Evolutionary conservation across 208 protist species (phyloP).

Genomic region (Angomonas desouzai): DNA sequence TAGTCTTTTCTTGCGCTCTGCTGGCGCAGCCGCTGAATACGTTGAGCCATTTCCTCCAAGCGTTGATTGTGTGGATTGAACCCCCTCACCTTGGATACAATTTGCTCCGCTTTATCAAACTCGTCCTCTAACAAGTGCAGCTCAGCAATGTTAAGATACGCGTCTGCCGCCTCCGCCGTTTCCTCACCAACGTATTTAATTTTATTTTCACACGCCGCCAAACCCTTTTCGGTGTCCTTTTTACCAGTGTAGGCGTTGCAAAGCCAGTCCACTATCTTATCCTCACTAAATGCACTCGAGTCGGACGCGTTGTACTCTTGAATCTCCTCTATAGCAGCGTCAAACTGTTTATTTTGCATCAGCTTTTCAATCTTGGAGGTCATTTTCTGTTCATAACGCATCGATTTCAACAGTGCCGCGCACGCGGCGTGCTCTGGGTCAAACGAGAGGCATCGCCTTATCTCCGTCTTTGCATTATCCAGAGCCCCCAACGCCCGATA

Average conservation of each 20-base stretch:
- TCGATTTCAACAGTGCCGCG: slow-evolving; percentile 50
- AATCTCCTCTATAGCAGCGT: slow-evolving; percentile 40
- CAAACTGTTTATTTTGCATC: slow-evolving; percentile 47
- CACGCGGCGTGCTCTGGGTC: slow-evolving; percentile 84
- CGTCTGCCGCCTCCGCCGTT: slow-evolving; percentile 37
- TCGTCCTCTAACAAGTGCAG: slow-evolving; percentile 81
- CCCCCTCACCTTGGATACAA: slow-evolving; percentile 33
- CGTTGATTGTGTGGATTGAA: slow-evolving; percentile 29
- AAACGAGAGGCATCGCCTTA: slow-evolving; percentile 73
- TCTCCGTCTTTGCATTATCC: slow-evolving; percentile 58
- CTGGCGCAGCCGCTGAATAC: slow-evolving; percentile 10
- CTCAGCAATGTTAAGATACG: slow-evolving; percentile 63
- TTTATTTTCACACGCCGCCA: slow-evolving; percentile 39
- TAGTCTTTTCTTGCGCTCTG: slow-evolving; percentile 75
- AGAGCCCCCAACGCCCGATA: slow-evolving; percentile 68
- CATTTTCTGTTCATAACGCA: slow-evolving; percentile 63
- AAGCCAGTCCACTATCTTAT: slow-evolving; percentile 69
- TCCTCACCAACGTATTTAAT: slow-evolving; percentile 37
- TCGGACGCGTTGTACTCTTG: slow-evolving; percentile 41
- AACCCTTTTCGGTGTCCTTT: slow-evolving; percentile 47
- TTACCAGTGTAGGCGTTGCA: slow-evolving; percentile 69
- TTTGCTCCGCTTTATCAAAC: slow-evolving; percentile 34
- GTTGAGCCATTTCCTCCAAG: slow-evolving; percentile 56
- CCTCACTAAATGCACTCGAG: slow-evolving; percentile 45
- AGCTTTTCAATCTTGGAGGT: slow-evolving; percentile 24